These are phyloP conservation scores for Exophiala lecanii-corni DNA, from an alignment of 2,329 filamentous ascomycete genomes.

Conservation along the genomic window DNA sequence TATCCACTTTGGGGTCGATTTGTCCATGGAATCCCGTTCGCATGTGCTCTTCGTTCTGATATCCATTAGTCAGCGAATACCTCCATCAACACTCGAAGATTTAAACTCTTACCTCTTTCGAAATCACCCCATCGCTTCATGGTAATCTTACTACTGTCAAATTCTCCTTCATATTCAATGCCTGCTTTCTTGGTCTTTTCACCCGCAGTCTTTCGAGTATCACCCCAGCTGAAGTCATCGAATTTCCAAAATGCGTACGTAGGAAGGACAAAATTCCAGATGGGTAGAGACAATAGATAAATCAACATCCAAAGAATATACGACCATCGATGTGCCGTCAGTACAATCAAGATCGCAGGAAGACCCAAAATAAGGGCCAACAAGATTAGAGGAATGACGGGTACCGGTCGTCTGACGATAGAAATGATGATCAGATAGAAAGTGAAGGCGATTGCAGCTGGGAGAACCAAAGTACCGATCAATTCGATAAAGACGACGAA, in stretches of 20 bases:
- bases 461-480: constrained; percentile 87
- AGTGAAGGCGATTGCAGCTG: constrained; percentile 94
- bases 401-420: constrained; percentile 69
- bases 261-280: constrained; percentile 97
- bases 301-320: constrained; percentile 97
- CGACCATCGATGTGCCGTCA: constrained; percentile 87
- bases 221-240: constrained; percentile 98
- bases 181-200: constrained; percentile 84
- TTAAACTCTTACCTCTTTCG: constrained; percentile 67
- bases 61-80: constrained; percentile 6
- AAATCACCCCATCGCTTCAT: constrained; percentile 99
- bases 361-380: constrained; percentile 88
- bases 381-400: constrained; percentile 85
- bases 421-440: constrained; percentile 90
- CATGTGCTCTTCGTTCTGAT: constrained; percentile 19
- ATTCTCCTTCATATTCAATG: constrained; percentile 87
- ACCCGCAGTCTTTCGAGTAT: constrained; percentile 90
- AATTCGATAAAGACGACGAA: constrained; percentile 96
- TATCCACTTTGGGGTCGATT: constrained; percentile 10
- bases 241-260: constrained; percentile 99
- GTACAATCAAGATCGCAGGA: constrained; percentile 81
- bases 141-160: constrained; percentile 97
- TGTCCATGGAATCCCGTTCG: constrained; percentile 14
- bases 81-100: too few relatives aligned
- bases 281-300: constrained; percentile 84